Evolutionary conservation across 1,284 basidiomycete genomes (phyloP).

Genomic region (Sanghuangporus weigelae): DNA sequence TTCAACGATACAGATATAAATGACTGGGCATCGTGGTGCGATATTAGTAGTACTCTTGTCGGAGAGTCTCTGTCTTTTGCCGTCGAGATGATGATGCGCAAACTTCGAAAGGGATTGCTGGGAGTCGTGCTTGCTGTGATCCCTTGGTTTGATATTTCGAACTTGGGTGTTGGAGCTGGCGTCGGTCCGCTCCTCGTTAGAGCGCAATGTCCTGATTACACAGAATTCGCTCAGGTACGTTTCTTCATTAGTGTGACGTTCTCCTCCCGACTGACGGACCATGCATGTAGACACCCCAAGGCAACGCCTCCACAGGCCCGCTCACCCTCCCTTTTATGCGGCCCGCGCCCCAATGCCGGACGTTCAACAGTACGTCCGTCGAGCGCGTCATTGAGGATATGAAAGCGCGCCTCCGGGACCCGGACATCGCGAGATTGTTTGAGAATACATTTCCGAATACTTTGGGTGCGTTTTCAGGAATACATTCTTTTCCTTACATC

Average conservation of each 20-base stretch:
- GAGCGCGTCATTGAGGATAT: slow-evolving; percentile 70
- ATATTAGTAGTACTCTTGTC: not conserved
- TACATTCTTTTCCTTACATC: not conserved
- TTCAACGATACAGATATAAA: not conserved
- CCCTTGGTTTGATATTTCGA: not conserved
- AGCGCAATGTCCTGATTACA: slow-evolving; percentile 52
- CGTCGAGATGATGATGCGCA: not conserved
- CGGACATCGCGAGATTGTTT: slow-evolving; percentile 67
- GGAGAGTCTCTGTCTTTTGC: no score
- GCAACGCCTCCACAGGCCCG: slow-evolving; percentile 51
- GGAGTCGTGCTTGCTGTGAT: not conserved
- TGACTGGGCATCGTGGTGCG: not conserved
- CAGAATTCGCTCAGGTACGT: slow-evolving; percentile 50
- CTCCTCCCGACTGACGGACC: not conserved
- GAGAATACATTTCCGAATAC: slow-evolving; percentile 78
- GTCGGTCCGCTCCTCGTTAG: not conserved
- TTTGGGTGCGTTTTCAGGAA: slow-evolving; percentile 40
- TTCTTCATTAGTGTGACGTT: not conserved
- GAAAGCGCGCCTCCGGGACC: slow-evolving; percentile 63
- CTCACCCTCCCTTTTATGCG: slow-evolving; percentile 67
- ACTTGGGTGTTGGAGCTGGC: not conserved
- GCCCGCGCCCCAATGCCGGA: slow-evolving; percentile 58
- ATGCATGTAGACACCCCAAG: slow-evolving; percentile 46
- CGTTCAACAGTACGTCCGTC: slow-evolving; percentile 67
- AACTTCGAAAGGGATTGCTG: not conserved